Evolutionary conservation across 2,329 filamentous ascomycete species (phyloP).

Genomic region (Beauveria brongniartii): DNA sequence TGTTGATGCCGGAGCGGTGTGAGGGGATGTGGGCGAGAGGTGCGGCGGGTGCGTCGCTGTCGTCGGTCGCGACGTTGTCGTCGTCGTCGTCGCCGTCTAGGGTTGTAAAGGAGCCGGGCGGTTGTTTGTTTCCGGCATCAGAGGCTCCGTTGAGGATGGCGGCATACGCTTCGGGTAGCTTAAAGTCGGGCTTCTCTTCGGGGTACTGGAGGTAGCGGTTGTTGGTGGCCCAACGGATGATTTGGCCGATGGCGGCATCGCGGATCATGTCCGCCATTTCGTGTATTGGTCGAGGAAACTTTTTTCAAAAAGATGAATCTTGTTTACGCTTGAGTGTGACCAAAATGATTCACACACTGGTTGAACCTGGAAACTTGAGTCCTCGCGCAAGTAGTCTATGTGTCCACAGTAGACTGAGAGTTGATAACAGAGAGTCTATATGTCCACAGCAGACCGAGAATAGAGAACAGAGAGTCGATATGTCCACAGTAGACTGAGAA

Average conservation of each 20-base stretch:
- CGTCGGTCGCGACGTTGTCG: background rate
- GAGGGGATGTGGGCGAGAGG: background rate
- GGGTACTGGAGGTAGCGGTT: conserved; percentile 50
- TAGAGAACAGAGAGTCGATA: no score
- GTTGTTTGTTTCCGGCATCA: conserved; percentile 1
- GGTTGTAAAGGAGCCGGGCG: background rate
- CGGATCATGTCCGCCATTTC: conserved; percentile 33
- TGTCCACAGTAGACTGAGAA: no score
- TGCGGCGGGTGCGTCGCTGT: background rate
- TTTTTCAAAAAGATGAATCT: no score
- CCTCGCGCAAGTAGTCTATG: no score
- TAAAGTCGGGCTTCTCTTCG: conserved; percentile 49
- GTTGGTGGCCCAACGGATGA: conserved; percentile 45
- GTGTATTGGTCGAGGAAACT: background rate
- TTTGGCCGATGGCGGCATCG: conserved; percentile 50
- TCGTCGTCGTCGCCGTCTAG: no score
- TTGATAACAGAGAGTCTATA: no score
- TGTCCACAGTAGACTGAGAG: no score
- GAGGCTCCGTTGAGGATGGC: conserved; percentile 26
- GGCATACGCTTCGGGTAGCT: conserved; percentile 36
- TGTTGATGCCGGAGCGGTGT: conserved; percentile 12
- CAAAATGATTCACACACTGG: no score
- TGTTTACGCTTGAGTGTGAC: no score
- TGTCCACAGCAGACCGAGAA: no score
- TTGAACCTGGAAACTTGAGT: no score